phyloP scores from a whole-genome alignment of 1,139 yeast genomes.

The Blastobotrys malaysiensis region DNA sequence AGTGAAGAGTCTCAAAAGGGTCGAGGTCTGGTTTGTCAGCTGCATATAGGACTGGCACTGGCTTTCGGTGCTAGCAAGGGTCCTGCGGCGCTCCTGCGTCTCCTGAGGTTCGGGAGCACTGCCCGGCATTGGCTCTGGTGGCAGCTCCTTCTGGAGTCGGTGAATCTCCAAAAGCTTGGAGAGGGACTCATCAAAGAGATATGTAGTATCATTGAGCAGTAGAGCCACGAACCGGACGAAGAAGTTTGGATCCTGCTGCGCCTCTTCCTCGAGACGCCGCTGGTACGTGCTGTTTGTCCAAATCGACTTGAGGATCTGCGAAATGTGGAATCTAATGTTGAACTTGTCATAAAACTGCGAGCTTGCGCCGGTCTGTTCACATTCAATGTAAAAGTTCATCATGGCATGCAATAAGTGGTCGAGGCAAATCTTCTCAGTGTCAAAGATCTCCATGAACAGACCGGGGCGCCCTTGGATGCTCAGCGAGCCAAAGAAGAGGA shows the following conservation, averaged over 20 bases:
- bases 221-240: conserved; percentile 90
- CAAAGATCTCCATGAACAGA: conserved; percentile 61
- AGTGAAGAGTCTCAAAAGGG: conserved; percentile 73
- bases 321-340: conserved; percentile 80
- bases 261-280: conserved; percentile 60
- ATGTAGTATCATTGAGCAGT: conserved; percentile 91
- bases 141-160: conserved; percentile 55
- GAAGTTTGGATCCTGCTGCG: conserved; percentile 61
- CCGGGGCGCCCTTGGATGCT: conserved; percentile 50
- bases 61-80: conserved; percentile 59
- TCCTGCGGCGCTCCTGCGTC: conserved; percentile 48
- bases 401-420: conserved; percentile 73
- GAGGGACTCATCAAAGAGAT: conserved; percentile 83
- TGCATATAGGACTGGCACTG: conserved; percentile 81
- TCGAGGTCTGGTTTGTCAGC: conserved; percentile 76
- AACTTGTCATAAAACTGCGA: conserved; percentile 96
- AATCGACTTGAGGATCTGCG: conserved; percentile 72
- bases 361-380: conserved; percentile 92
- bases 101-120: conserved; percentile 18
- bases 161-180: conserved; percentile 76
- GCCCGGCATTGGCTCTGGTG: conserved; percentile 13
- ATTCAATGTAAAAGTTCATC: conserved; percentile 86
- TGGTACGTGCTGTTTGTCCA: conserved; percentile 74
- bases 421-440: conserved; percentile 54
- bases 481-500: conserved; percentile 69